Evolutionary conservation across 805 yeast species (phyloP), one percentile per base, ranked within the genome.

Genomic region (Starmerella powellii): DNA sequence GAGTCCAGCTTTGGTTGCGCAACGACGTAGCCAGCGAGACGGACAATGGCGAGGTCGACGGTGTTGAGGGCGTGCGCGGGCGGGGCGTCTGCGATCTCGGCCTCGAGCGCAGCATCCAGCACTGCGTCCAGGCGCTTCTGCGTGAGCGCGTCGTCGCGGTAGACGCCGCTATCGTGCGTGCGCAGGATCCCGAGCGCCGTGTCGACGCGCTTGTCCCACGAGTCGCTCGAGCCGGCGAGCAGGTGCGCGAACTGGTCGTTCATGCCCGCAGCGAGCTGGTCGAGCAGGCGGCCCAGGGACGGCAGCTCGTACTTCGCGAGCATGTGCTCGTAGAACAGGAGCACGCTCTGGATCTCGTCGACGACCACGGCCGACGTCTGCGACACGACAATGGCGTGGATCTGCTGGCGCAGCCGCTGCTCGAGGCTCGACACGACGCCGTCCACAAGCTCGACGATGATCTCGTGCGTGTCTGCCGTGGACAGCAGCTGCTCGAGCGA

Each of bases 321-420:
- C 82, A 85, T 84, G 6, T 55, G 33, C 51, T 66, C 61, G 60
- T 88, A 88, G 45, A 88, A 64, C 28, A 71, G 77, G 24, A 88
- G 61, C 21, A 84, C 64, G 42, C 74, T 76, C 54, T 68, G 72
- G 4, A 84, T 70, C 41, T 75, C 75, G 50, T 72, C 71, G 13
- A 83, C 65, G 3, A 67, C 63, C 1, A 70, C 60, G 8, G 81
- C 62, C 42, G 74, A 72, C 2, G 71, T 63, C 53, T 84, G 93
- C 40, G 77, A 70, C 33, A 81, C 66, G 6, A 86, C 63, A 2
- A 79, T 66, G 51, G 79, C 80, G 47, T 80, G 93, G 30, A 83
- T 63, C 44, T 80, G 69, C 15, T 78, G 67, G 49, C 70, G 76
- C 47, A 76, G 63, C 6, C 76, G 88, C 51, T 70, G 70, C 23